Percentiles rank a stretch among this genome's conserved stretches.
Conservation (phyloP, 176 grass and related monocot species). For the Eragrostis nindensis region DNA sequence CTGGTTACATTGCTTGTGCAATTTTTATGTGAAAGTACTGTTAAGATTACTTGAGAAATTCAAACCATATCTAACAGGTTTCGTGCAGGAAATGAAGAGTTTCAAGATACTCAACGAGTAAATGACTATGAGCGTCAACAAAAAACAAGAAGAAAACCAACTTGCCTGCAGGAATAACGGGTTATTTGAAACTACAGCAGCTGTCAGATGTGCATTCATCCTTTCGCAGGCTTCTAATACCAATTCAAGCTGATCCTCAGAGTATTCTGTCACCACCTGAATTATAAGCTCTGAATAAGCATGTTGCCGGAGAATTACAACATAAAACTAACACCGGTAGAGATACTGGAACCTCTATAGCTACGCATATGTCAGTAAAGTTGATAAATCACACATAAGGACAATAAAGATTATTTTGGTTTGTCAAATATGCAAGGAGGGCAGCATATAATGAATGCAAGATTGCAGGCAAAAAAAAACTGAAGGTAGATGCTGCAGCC, state of each 20-base stretch:
- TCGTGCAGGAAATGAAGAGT: neutral
- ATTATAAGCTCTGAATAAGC: constrained; percentile 1
- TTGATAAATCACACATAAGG: neutral
- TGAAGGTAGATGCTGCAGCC: neutral
- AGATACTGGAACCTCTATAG: neutral
- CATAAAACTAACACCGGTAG: neutral
- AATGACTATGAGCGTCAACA: constrained; percentile 15
- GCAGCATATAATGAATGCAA: neutral
- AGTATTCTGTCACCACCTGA: constrained; percentile 89
- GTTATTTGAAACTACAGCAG: constrained; percentile 96
- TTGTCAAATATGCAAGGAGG: neutral
- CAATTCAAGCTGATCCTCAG: constrained; percentile 61
- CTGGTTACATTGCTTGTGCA: neutral
- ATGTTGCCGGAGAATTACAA: neutral
- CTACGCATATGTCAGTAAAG: neutral
- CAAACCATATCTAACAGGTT: neutral
- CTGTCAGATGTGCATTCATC: constrained; percentile 90
- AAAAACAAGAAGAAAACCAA: neutral
- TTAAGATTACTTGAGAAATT: constrained; percentile 1
- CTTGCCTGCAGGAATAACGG: constrained; percentile 85
- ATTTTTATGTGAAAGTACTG: neutral
- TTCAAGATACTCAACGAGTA: neutral
- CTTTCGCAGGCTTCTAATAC: constrained; percentile 88
- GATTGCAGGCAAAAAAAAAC: no score
- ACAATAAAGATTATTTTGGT: neutral